phyloP scores from a whole-genome alignment of 208 protist genomes.

The Wallacemonas collosoma region DNA sequence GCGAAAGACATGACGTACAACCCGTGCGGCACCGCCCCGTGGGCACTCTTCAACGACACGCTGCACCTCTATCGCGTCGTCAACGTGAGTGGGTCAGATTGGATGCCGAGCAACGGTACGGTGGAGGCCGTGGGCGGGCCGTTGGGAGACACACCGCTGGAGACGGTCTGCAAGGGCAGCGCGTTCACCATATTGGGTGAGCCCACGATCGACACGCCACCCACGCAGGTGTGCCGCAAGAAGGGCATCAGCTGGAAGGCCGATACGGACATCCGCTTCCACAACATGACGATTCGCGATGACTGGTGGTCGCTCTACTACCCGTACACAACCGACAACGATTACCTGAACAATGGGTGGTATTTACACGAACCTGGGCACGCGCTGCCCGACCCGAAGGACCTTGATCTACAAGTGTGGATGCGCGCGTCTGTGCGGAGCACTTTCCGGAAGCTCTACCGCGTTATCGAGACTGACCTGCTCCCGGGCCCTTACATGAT shows the following conservation, averaged over 20 bases:
- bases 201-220: constrained; percentile 39
- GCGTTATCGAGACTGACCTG: constrained; percentile 86
- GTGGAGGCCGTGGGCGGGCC: constrained; percentile 23
- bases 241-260: constrained; percentile 92
- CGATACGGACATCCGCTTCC: constrained; percentile 90
- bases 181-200: constrained; percentile 59
- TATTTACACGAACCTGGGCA: constrained; percentile 86
- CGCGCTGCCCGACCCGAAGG: constrained; percentile 68
- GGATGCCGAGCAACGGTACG: not conserved
- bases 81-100: not conserved
- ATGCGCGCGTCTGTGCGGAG: constrained; percentile 93
- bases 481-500: constrained; percentile 72
- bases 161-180: constrained; percentile 73
- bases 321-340: constrained; percentile 64
- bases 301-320: constrained; percentile 75
- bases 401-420: constrained; percentile 98
- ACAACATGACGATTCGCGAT: constrained; percentile 35
- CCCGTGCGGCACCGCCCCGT: constrained; percentile 96
- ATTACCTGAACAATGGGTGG: constrained; percentile 82
- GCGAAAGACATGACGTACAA: constrained; percentile 73
- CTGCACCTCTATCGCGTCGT: constrained; percentile 65
- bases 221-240: constrained; percentile 68
- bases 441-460: constrained; percentile 97
- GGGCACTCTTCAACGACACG: constrained; percentile 96
- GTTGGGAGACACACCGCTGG: constrained; percentile 28